A percentile compares a stretch with the other conserved stretches of the same genome.
Conservation (phyloP, 768 basidiomycete species). For the Rossbeevera mucosa region DNA sequence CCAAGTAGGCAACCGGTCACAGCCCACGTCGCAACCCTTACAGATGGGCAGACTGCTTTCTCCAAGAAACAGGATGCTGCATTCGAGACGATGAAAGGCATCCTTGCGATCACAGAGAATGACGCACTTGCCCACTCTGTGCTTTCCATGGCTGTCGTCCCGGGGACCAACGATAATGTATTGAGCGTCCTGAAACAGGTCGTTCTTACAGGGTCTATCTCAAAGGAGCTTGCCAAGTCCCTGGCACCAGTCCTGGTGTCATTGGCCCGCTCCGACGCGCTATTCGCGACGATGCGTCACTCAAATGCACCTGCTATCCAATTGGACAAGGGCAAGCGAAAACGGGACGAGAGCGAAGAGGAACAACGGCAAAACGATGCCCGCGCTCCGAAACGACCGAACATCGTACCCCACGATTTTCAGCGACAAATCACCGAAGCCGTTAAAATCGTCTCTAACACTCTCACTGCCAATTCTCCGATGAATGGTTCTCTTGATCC, state of each 20-base stretch:
- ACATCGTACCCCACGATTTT: conserved; percentile 42
- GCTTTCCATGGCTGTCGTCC: conserved; percentile 49
- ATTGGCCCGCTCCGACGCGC: conserved; percentile 58
- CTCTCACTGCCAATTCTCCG: conserved; percentile 37
- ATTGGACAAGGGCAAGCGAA: conserved; percentile 71
- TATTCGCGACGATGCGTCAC: conserved; percentile 62
- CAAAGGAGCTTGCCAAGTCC: conserved; percentile 49
- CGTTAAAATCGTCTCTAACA: conserved; percentile 49
- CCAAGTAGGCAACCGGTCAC: conserved; percentile 17
- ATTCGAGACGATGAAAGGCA: conserved; percentile 59
- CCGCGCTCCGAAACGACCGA: conserved; percentile 43
- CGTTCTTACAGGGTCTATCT: conserved; percentile 43
- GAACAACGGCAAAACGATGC: conserved; percentile 25
- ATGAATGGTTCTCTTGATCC: conserved; percentile 48
- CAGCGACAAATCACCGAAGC: conserved; percentile 58
- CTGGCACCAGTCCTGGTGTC: conserved; percentile 61
- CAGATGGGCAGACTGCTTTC: conserved; percentile 7
- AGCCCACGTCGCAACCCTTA: neutral
- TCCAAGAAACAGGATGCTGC: conserved; percentile 53
- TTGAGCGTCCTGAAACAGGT: conserved; percentile 52
- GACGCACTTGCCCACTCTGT: conserved; percentile 54
- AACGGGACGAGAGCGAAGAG: conserved; percentile 51
- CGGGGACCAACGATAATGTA: conserved; percentile 44
- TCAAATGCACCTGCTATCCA: conserved; percentile 60
- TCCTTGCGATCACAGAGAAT: conserved; percentile 53